A percentile compares a stretch with the other conserved stretches of the same genome.
These are phyloP conservation scores for Coprinellus aureogranulatus DNA, from an alignment of 768 basidiomycete species.

Conservation along the genomic window DNA sequence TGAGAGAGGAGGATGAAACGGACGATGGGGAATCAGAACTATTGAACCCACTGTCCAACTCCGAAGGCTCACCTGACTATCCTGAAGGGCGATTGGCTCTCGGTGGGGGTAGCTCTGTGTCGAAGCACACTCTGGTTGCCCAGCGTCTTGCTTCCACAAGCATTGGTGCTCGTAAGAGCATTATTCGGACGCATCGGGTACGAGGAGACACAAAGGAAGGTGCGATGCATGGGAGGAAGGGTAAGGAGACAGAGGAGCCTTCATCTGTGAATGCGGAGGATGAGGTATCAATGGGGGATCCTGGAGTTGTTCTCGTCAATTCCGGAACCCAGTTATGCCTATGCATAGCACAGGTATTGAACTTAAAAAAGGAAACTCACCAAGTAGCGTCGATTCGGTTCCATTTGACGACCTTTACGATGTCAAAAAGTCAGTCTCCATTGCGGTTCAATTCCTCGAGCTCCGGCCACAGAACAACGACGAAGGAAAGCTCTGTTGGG, in stretches of 20 bases:
- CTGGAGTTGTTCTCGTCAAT: slow-evolving; percentile 7
- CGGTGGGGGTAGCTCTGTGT: not conserved
- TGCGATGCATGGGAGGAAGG: not conserved
- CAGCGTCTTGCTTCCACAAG: not conserved
- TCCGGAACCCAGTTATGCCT: slow-evolving; percentile 5
- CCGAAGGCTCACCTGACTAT: too few species aligned
- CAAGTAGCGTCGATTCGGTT: not conserved
- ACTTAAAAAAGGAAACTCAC: slow-evolving; percentile 7
- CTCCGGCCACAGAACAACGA: not conserved
- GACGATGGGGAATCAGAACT: too few species aligned
- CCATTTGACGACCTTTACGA: slow-evolving; percentile 7
- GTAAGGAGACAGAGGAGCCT: not conserved
- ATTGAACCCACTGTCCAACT: too few species aligned
- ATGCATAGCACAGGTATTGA: slow-evolving; percentile 7
- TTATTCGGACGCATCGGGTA: slow-evolving; percentile 9
- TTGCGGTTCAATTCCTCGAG: slow-evolving; percentile 7
- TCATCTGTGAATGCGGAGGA: not conserved
- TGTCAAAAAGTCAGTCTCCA: not conserved
- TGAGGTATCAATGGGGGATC: slow-evolving; percentile 8
- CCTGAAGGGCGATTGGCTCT: too few species aligned
- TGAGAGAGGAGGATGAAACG: too few species aligned
- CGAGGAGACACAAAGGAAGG: slow-evolving; percentile 7
- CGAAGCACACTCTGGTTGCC: slow-evolving; percentile 4
- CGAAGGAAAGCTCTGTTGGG: not conserved
- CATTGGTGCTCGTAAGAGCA: not conserved